A percentile compares a stretch with the other conserved stretches of the same genome.
These are phyloP conservation scores for Trichopus zeylanicus DNA, from an alignment of 116 monocot genomes.

Conservation along the genomic window DNA sequence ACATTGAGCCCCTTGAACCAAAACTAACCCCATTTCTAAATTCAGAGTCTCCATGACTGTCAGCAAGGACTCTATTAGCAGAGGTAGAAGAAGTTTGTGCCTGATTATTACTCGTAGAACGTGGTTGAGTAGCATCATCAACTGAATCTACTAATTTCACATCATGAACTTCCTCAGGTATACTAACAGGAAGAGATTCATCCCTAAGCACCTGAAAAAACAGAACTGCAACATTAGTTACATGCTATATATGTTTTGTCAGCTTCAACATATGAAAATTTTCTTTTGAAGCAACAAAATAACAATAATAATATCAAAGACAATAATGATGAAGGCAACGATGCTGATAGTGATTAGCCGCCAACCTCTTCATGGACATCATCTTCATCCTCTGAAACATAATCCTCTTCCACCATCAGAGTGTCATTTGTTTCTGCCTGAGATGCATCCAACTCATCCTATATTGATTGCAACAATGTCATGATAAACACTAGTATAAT, in stretches of 20 bases:
- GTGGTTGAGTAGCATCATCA: slow-evolving; percentile 48
- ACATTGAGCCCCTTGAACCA: slow-evolving; percentile 85
- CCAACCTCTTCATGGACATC: slow-evolving; percentile 74
- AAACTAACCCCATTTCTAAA: slow-evolving; percentile 50
- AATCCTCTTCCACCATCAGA: slow-evolving; percentile 92
- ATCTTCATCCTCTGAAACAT: slow-evolving; percentile 92
- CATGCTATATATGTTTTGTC: too few relatives aligned
- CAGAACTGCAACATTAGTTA: too few relatives aligned
- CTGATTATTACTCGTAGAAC: slow-evolving; percentile 50
- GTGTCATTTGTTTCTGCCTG: slow-evolving; percentile 80
- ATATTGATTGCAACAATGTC: slow-evolving; percentile 1
- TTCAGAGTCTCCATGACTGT: slow-evolving; percentile 41
- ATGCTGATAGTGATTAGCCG: too few relatives aligned
- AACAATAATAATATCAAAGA: too few relatives aligned
- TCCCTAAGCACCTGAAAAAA: slow-evolving; percentile 60
- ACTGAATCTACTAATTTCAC: slow-evolving; percentile 72
- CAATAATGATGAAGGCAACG: too few relatives aligned
- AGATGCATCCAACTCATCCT: slow-evolving; percentile 89
- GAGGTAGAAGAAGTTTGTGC: slow-evolving; percentile 46
- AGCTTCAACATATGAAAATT: too few relatives aligned
- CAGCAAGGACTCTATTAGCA: slow-evolving; percentile 27
- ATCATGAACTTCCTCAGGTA: slow-evolving; percentile 81
- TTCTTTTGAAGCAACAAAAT: too few relatives aligned
- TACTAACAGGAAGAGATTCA: slow-evolving; percentile 68
- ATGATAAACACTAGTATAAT: too few relatives aligned